Base-by-base conservation (phyloP, 176 grass and related monocot species). In the Triticum dicoccoides region DNA sequence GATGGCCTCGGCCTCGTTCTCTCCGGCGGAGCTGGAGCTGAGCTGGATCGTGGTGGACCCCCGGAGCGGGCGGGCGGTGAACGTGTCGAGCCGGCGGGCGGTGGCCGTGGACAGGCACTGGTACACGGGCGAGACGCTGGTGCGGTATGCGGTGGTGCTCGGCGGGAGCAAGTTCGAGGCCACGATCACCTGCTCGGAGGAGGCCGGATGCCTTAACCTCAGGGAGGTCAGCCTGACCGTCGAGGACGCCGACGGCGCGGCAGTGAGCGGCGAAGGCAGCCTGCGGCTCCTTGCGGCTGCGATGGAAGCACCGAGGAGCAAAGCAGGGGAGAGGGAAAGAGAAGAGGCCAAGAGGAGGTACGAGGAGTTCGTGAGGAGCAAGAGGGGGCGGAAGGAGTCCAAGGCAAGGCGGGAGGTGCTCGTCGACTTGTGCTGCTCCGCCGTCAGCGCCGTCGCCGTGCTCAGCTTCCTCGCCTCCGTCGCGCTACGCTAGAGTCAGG, bases 291-390 rank as follows among this genome's bases (percentile, higher is more conserved):
- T 92, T 17, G 39, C 29, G 1, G 70, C 52, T 13, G 87, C 88
- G 24, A 89, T 89, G 77, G 84, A 47, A 4, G 87, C 77, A 2
- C 59, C 70, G 1, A 81, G 87, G 65, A 54, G 15, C 0, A 80
- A 61, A 24, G 78, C 25, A 21, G 70, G 70, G 23, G 37, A 42
- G 33, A 11, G 25, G 3, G 75, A 25, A 17, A 73, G 47, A 56
- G 84, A 6, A 1, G 37, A 61, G 11, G 69, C 78, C 3, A 89
- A 47, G 84, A 73, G 84, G 69, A 73, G 18, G 52, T 92, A 89
- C 84, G 42, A 85, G 32, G 91, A 92, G 6, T 92, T 92, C 69
- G 76, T 87, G 5, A 86, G 83, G 81, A 82, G 85, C 30, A 89
- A 86, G 77, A 68, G 82, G 81, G 78, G 61, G 12, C 49, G 84